Conservation (phyloP, 768 basidiomycete genomes). For the Zangia roseola region DNA sequence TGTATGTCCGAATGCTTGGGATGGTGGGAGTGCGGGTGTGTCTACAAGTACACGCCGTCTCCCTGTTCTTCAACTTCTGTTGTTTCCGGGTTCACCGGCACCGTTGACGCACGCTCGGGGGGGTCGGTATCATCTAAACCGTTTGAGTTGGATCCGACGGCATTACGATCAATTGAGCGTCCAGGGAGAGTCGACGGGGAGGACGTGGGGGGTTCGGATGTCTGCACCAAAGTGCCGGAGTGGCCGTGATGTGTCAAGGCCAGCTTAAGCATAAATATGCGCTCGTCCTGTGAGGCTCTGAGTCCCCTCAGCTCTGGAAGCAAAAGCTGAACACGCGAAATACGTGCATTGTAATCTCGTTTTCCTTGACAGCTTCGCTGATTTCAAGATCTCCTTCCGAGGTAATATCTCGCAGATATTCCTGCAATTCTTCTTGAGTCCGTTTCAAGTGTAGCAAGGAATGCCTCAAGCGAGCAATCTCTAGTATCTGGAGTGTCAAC, state of each 20-base stretch:
- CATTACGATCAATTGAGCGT: not conserved
- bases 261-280: constrained; percentile 64
- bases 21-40: no score
- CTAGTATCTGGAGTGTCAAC: constrained; percentile 38
- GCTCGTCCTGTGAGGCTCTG: constrained; percentile 79
- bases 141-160: constrained; percentile 10
- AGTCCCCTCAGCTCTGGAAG: constrained; percentile 12
- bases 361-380: constrained; percentile 62
- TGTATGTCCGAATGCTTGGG: not conserved
- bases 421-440: constrained; percentile 59
- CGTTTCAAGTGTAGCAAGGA: constrained; percentile 61
- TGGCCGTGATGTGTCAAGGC: constrained; percentile 65
- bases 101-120: not conserved
- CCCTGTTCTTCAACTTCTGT: constrained; percentile 5
- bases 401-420: constrained; percentile 40
- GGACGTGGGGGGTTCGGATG: constrained; percentile 1
- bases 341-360: constrained; percentile 63
- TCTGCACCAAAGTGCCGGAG: constrained; percentile 30
- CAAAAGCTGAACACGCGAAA: constrained; percentile 31
- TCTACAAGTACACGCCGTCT: constrained; percentile 30
- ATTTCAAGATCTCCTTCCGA: constrained; percentile 55
- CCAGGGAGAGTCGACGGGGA: not conserved
- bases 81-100: not conserved
- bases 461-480: constrained; percentile 73
- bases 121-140: constrained; percentile 11